Evolutionary conservation across 1,139 yeast species (phyloP).

Genomic region (Pichia sp.): DNA sequence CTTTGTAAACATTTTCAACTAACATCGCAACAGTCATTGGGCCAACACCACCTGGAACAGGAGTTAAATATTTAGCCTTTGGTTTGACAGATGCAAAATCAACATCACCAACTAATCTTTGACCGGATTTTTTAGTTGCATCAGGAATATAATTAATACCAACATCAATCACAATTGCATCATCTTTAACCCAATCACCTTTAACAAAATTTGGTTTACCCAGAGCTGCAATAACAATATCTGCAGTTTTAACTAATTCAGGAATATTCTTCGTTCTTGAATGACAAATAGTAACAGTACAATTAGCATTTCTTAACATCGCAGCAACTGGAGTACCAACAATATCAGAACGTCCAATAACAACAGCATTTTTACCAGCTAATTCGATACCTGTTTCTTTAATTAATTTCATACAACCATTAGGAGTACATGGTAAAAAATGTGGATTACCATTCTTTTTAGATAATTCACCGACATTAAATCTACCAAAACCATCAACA

Average conservation of each 20-base stretch:
- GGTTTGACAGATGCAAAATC: conserved; percentile 64
- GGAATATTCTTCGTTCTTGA: conserved; percentile 64
- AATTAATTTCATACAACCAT: conserved; percentile 82
- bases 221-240: conserved; percentile 86
- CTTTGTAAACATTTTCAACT: conserved; percentile 75
- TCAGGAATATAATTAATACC: conserved; percentile 91
- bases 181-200: conserved; percentile 85
- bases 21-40: conserved; percentile 99
- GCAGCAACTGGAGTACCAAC: conserved; percentile 93
- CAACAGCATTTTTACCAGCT: conserved; percentile 84
- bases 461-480: conserved; percentile 85
- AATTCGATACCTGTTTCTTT: conserved; percentile 54
- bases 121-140: conserved; percentile 70
- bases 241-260: conserved; percentile 63
- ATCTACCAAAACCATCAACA: conserved; percentile 93
- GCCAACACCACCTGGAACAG: conserved; percentile 99
- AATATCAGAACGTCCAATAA: conserved; percentile 91
- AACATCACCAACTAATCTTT: conserved; percentile 89
- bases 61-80: conserved; percentile 75
- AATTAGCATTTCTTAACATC: conserved; percentile 70
- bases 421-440: conserved; percentile 94
- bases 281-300: conserved; percentile 85
- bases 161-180: conserved; percentile 87
- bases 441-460: conserved; percentile 82
- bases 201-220: conserved; percentile 79